Base-by-base conservation (phyloP, 176 grass and related monocot species). In the Canna indica region DNA sequence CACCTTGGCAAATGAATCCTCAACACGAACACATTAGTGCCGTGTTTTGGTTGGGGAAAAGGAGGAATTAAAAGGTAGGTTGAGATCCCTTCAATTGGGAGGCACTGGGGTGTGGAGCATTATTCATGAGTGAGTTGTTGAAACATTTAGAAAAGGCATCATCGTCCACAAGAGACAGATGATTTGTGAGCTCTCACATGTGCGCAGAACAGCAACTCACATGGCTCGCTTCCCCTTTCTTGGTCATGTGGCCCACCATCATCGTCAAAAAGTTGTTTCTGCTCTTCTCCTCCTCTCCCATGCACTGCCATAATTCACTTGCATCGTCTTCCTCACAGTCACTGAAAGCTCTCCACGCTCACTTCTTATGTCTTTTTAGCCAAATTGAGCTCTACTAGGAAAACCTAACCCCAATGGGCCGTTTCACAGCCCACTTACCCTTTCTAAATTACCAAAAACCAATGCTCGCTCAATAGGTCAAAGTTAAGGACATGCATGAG, bases 91-190 rank as follows among this genome's bases (percentile, higher is more conserved):
- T 32, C 6, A 54, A 6, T n/a, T 7, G 14, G 15, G 7, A 16
- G 14, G 30, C 28, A 32, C 27, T 1, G 36, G 20, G 6, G 16
- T 1, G 14, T 18, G 5, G 29, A 63, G 60, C 28, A n/a, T n/a
- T n/a, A 63, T 63, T 63, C 45, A 56, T 72, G 69, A 56, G 30
- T 52, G 14, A 25, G 69, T 12, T 31, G 60, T 63, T 22, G 60
- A 34, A 63, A 12, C 28, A 1, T 32, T 32, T 18, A 33, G 34
- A 60, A 63, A 35, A 34, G 30, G 22, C 15, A 34, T 4, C 60
- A 20, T 63, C 34, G 32, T 34, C 28, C 68, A 54, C 15, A 70
- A 78, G 64, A 54, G 76, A 74, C 44, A 42, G 38, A 35, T 30
- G 32, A 3, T 4, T 41, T 36, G n/a, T 27, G 27, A 45, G 63